Conservation (phyloP, 2,329 filamentous ascomycete species). For the Chaetoscypha palmicola region DNA sequence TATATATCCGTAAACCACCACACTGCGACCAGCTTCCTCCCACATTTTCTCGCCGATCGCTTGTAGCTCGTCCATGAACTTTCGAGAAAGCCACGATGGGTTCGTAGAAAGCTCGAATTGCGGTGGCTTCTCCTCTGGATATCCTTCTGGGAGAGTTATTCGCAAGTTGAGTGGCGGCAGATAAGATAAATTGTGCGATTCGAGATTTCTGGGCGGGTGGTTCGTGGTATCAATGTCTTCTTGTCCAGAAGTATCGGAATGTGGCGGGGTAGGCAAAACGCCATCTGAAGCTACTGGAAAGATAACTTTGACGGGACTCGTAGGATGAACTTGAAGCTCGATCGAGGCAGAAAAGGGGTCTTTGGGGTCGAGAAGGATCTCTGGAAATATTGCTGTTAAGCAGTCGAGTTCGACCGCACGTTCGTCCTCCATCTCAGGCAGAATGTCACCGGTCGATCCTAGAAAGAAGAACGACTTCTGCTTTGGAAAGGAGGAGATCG, state of each 20-base stretch:
- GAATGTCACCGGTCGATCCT: conserved; percentile 23
- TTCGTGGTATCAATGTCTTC: conserved; percentile 9
- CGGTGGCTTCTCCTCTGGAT: conserved; percentile 49
- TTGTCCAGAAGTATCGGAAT: conserved; percentile 17
- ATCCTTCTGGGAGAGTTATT: conserved; percentile 49
- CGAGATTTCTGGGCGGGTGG: conserved; percentile 15
- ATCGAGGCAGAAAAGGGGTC: conserved; percentile 42
- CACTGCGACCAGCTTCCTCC: conserved; percentile 54
- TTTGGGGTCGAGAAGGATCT: conserved; percentile 43
- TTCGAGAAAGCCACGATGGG: conserved; percentile 49
- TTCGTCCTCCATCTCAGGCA: conserved; percentile 48
- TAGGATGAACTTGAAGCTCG: conserved; percentile 50
- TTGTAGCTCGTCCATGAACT: conserved; percentile 44
- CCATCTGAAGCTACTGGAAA: conserved; percentile 45
- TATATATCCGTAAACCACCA: conserved; percentile 55
- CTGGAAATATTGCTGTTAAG: conserved; percentile 60
- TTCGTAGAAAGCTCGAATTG: conserved; percentile 43
- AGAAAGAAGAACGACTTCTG: conserved; percentile 22
- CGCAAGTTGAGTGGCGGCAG: conserved; percentile 50
- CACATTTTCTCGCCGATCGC: conserved; percentile 47
- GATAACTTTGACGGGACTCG: conserved; percentile 47
- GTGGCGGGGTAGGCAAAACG: conserved; percentile 24
- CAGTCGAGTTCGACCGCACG: conserved; percentile 54
- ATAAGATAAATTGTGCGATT: conserved; percentile 34
- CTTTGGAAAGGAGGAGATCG: conserved; percentile 5